These are phyloP conservation scores for Colletotrichum somersetense DNA, from an alignment of 2,329 filamentous ascomycete species.

Conservation along the genomic window DNA sequence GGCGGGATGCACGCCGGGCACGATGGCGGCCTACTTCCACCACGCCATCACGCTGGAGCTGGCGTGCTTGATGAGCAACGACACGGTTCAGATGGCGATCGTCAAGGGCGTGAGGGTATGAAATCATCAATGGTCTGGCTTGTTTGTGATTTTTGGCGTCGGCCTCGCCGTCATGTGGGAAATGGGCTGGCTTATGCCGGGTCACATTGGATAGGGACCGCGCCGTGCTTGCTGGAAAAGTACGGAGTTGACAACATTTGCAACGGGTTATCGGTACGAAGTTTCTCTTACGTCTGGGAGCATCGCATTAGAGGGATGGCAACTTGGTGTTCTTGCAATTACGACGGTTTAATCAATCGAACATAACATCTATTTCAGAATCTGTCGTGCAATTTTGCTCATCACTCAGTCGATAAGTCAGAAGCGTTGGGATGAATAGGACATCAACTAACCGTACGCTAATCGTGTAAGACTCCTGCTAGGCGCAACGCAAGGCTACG, in stretches of 20 bases:
- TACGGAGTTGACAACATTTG: neutral
- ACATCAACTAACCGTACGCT: no score
- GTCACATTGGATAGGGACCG: neutral
- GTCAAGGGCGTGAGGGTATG: conserved; percentile 33
- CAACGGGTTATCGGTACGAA: neutral
- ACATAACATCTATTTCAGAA: neutral
- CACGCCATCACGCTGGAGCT: conserved; percentile 35
- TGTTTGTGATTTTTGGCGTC: conserved; percentile 7
- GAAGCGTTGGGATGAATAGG: no score
- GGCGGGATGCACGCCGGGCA: conserved; percentile 30
- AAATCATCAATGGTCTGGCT: neutral
- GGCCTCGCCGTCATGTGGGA: neutral
- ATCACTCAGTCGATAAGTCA: neutral
- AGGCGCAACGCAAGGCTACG: no score
- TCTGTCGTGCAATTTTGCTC: neutral
- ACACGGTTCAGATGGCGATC: conserved; percentile 33
- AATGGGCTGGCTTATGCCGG: neutral
- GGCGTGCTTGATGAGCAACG: conserved; percentile 39
- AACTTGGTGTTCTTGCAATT: neutral
- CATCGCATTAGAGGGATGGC: neutral
- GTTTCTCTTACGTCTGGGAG: neutral
- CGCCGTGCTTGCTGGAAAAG: neutral
- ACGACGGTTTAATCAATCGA: neutral
- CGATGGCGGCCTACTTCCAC: conserved; percentile 40
- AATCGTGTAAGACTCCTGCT: no score